phyloP scores from a whole-genome alignment of 371 early-diverging fungal species.

The Rhizopus sp. region DNA sequence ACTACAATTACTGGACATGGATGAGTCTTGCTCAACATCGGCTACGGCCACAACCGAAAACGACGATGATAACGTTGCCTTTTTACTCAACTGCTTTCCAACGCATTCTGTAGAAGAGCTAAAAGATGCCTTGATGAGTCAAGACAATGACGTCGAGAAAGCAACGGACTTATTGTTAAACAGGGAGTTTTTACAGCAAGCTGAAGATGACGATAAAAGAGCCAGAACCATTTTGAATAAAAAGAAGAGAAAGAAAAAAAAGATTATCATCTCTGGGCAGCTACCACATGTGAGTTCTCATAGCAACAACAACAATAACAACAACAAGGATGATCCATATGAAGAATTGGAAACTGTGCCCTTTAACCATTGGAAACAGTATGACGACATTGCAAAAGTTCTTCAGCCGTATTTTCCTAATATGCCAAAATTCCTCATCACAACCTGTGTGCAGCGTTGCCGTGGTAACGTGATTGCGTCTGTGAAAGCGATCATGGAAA shows the following conservation, averaged over 20 bases:
- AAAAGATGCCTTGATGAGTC: conserved; percentile 15
- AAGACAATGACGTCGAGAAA: conserved; percentile 38
- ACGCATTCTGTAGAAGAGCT: conserved; percentile 18
- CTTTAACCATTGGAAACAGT: conserved; percentile 46
- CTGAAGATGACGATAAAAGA: conserved; percentile 10
- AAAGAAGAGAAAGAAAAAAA: conserved; percentile 1
- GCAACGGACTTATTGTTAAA: conserved; percentile 42
- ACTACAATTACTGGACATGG: neutral
- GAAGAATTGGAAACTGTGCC: conserved; percentile 27
- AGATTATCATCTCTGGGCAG: conserved; percentile 17
- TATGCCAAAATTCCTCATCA: conserved; percentile 9
- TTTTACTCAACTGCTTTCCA: conserved; percentile 43
- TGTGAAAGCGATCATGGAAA: conserved; percentile 26
- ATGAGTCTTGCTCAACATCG: conserved; percentile 9
- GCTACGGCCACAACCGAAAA: conserved; percentile 2
- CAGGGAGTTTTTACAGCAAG: conserved; percentile 21
- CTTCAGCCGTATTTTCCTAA: conserved; percentile 14
- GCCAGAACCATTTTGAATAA: conserved; percentile 2
- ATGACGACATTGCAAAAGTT: conserved; percentile 16
- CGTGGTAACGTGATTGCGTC: conserved; percentile 26
- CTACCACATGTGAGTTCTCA: conserved; percentile 6
- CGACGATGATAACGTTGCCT: conserved; percentile 34
- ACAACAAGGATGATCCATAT: neutral
- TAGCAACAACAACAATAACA: conserved; percentile 5
- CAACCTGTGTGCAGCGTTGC: conserved; percentile 21